Conservation (phyloP, 2,329 filamentous ascomycete genomes). For the Beauveria brongniartii region DNA sequence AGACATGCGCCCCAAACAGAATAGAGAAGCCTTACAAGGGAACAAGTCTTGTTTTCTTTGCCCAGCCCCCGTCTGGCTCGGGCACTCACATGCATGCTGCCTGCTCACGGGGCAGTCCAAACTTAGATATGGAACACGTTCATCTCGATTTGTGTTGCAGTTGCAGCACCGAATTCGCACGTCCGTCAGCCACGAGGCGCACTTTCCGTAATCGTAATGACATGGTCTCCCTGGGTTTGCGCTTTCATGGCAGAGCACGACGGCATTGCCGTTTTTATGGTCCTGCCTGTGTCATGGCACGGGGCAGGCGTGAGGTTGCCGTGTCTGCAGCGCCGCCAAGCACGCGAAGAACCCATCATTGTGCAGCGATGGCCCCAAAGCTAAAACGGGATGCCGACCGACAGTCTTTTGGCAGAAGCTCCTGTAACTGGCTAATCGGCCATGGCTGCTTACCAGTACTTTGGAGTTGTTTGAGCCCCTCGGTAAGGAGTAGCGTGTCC, state of each 20-base stretch:
- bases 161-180: constrained; percentile 5
- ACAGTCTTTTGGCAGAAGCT: background rate
- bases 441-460: background rate
- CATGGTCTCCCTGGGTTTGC: no score
- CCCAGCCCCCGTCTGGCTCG: background rate
- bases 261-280: background rate
- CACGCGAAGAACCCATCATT: background rate
- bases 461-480: background rate
- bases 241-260: background rate
- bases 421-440: background rate
- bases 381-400: background rate
- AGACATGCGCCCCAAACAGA: background rate
- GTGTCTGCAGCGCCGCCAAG: background rate
- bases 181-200: background rate
- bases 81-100: constrained; percentile 1
- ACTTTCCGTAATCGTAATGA: background rate
- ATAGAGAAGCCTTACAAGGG: background rate
- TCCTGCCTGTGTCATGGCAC: background rate
- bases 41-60: background rate
- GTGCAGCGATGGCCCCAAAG: background rate
- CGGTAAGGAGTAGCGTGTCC: background rate
- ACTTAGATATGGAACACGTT: background rate
- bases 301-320: background rate
- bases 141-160: constrained; percentile 8
- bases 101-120: background rate